Conservation (phyloP, 2,329 filamentous ascomycete species). For the Nemania diffusa region DNA sequence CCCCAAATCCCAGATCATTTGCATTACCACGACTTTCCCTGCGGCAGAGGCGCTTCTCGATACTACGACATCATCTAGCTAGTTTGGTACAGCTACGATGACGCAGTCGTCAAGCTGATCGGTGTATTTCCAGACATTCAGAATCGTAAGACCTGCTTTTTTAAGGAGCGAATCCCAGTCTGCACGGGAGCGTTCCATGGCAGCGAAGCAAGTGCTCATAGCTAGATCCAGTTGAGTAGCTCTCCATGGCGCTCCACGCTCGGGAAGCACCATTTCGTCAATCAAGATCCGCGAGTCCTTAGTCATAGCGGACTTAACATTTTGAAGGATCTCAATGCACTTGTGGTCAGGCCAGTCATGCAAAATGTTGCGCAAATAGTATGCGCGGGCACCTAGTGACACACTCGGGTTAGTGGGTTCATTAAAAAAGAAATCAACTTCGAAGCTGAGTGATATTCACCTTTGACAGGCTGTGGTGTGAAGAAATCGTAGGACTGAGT, state of each 20-base stretch:
- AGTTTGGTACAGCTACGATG: conserved; percentile 25
- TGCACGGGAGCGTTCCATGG: conserved; percentile 29
- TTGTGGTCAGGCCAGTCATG: conserved; percentile 35
- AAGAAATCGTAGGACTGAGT: not conserved
- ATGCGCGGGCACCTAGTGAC: conserved; percentile 35
- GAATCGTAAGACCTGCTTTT: conserved; percentile 26
- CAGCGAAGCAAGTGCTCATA: conserved; percentile 31
- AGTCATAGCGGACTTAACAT: conserved; percentile 34
- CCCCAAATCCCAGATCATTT: too few species aligned
- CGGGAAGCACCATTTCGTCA: conserved; percentile 40
- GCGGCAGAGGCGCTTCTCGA: too few species aligned
- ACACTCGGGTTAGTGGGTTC: not conserved
- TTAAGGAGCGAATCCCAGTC: conserved; percentile 33
- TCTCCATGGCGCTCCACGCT: conserved; percentile 32
- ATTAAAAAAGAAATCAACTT: not conserved
- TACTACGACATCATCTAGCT: too few species aligned
- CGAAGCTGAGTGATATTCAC: not conserved
- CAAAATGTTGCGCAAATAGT: conserved; percentile 40
- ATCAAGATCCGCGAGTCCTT: conserved; percentile 33
- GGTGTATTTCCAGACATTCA: conserved; percentile 29
- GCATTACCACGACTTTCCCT: too few species aligned
- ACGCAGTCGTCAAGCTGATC: conserved; percentile 33
- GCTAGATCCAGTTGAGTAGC: conserved; percentile 32
- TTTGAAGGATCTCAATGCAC: conserved; percentile 35
- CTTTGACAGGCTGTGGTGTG: not conserved